Evolutionary conservation across 768 basidiomycete genomes (phyloP), one percentile per base, ranked within the genome.

Genomic region (Amanita exitialis): DNA sequence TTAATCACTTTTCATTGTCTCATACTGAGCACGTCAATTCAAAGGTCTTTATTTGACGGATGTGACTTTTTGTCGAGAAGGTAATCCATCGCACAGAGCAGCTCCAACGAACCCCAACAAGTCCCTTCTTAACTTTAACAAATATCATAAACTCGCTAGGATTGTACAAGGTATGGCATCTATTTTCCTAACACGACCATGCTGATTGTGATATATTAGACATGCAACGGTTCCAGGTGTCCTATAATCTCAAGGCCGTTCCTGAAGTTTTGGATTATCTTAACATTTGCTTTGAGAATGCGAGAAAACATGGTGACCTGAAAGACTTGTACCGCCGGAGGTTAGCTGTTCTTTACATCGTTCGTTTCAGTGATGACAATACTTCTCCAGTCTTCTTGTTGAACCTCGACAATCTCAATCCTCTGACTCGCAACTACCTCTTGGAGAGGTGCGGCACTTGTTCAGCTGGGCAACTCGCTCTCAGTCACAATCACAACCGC

Each of bases 1-100:
- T 46, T 13, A 4, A 8, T 36, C 23, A 15, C 25, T 15, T 30
- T 27, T 27, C 18, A 12, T 49, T 28, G 20, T 16, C 18, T n/a
- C 44, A 8, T 20, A 35, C 36, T 39, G 51, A 38, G n/a, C 39
- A 34, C 25, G 36, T 53, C 13, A 39, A 37, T 53, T 57, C 58
- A 34, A 49, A 89, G 88, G 87, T 44, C 71, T 91, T 32, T 93
- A 92, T 64, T 70, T 94, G 55, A 92, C 92, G 8, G 92, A 94
- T 65, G 76, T 96, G 53, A 97, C 92, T 5, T 98, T 98, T 67
- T 95, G 91, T 62, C 81, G 88, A 36, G 95, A 97, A 61, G 95
- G 95, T 16, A 97, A 97, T 63, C 86, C 90, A 13, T 85, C 88
- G 12, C 74, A 85, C 58, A 78, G 95, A 56, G 77, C 82, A 13